Percentiles rank a stretch among this genome's conserved stretches.
These are phyloP conservation scores for Coemansia sp. DNA, from an alignment of 192 early-diverging fungal genomes.

Conservation along the genomic window DNA sequence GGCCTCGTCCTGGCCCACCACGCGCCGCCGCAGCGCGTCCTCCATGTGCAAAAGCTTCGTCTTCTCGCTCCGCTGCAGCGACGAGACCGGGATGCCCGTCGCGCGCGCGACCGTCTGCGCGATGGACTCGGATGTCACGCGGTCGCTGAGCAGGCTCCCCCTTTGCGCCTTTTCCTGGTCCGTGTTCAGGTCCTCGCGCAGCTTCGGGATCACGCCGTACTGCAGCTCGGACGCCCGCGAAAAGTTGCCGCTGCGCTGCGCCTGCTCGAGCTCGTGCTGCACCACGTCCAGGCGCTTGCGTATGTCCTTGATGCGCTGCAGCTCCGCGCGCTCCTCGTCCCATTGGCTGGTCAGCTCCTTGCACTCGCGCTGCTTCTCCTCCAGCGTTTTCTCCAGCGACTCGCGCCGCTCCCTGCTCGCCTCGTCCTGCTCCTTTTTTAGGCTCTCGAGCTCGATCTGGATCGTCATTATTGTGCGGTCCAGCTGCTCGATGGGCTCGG, in stretches of 20 bases:
- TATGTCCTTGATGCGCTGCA: constrained; percentile 65
- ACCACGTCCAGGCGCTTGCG: constrained; percentile 72
- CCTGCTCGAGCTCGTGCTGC: constrained; percentile 70
- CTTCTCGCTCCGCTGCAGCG: constrained; percentile 67
- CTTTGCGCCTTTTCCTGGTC: constrained; percentile 47
- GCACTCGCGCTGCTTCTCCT: constrained; percentile 60
- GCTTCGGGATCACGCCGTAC: constrained; percentile 72
- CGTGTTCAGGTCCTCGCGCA: constrained; percentile 66
- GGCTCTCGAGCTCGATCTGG: constrained; percentile 75
- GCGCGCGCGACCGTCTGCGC: constrained; percentile 68
- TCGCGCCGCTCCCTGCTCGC: constrained; percentile 64
- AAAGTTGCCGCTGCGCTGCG: constrained; percentile 73
- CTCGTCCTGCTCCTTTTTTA: constrained; percentile 74
- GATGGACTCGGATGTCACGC: constrained; percentile 77
- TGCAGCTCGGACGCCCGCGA: constrained; percentile 70
- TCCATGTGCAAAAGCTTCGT: constrained; percentile 75
- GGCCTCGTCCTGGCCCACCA: constrained; percentile 74
- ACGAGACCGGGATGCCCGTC: constrained; percentile 80
- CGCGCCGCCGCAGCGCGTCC: constrained; percentile 53
- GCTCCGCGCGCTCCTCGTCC: constrained; percentile 66
- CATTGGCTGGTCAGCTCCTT: constrained; percentile 59
- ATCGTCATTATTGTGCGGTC: constrained; percentile 74
- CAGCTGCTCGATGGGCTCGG: constrained; percentile 70
- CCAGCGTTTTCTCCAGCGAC: constrained; percentile 58
- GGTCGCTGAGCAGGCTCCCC: constrained; percentile 70